Evolutionary conservation across 352 stramenopile genomes (phyloP).

Genomic region (Phytophthora aleatoria): DNA sequence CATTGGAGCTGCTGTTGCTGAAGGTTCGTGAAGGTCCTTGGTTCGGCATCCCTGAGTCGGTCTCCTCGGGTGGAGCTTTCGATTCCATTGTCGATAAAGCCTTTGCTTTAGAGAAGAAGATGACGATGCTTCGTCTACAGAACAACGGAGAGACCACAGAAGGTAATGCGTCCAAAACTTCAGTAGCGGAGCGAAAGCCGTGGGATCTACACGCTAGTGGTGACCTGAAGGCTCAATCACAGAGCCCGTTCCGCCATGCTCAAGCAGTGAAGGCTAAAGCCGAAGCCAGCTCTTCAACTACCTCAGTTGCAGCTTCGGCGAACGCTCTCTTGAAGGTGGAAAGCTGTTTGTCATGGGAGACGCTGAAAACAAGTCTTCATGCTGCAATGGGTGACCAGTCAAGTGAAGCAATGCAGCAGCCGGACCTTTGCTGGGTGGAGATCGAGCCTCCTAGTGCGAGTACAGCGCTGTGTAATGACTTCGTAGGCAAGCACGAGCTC

Average conservation of each 20-base stretch:
- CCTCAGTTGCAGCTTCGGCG: constrained; percentile 3
- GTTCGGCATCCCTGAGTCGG: constrained; percentile 68
- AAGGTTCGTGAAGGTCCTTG: constrained; percentile 72
- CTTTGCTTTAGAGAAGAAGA: constrained; percentile 45
- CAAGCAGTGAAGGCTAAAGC: constrained; percentile 26
- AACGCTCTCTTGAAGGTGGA: constrained; percentile 34
- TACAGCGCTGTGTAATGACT: constrained; percentile 48
- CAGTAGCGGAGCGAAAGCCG: constrained; percentile 49
- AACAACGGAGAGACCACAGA: background rate
- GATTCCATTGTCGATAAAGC: constrained; percentile 75
- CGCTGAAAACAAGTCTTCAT: constrained; percentile 43
- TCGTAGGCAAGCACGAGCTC: constrained; percentile 58
- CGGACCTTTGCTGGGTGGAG: constrained; percentile 80
- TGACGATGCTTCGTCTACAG: constrained; percentile 53
- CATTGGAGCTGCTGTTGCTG: constrained; percentile 76
- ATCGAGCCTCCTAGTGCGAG: constrained; percentile 54
- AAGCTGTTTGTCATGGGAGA: constrained; percentile 37
- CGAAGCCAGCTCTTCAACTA: constrained; percentile 11
- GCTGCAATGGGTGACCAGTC: constrained; percentile 15
- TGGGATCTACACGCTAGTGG: constrained; percentile 79
- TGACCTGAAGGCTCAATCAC: constrained; percentile 49
- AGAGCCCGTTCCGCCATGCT: constrained; percentile 64
- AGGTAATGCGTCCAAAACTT: background rate
- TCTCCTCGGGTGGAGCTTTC: constrained; percentile 50
- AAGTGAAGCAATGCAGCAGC: constrained; percentile 8